A percentile compares a stretch with the other conserved stretches of the same genome.
phyloP scores from a whole-genome alignment of 2,329 filamentous ascomycete genomes.

The Cladophialophora psammophila region DNA sequence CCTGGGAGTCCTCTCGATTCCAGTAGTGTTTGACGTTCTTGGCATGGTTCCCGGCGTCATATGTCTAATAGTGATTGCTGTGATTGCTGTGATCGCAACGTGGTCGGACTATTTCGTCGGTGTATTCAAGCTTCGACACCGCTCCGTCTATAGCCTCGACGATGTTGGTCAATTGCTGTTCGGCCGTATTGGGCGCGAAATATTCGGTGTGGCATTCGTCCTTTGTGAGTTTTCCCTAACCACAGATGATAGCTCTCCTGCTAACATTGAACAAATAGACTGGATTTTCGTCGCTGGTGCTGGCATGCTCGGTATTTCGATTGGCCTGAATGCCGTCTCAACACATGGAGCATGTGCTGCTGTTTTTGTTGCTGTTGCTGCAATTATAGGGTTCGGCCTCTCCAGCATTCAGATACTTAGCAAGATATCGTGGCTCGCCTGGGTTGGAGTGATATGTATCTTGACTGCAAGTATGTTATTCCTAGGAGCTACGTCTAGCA shows the following conservation, averaged over 20 bases:
- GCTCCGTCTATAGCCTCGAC: conserved; percentile 59
- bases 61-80: conserved; percentile 58
- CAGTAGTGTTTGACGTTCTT: conserved; percentile 56
- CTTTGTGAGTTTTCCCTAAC: conserved; percentile 58
- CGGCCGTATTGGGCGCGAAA: conserved; percentile 64
- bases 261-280: conserved; percentile 36
- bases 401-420: conserved; percentile 66
- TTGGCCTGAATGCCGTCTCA: conserved; percentile 66
- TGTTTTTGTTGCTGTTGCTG: conserved; percentile 63
- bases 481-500: neutral
- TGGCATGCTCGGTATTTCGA: conserved; percentile 66
- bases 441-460: conserved; percentile 66
- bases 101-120: conserved; percentile 40
- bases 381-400: conserved; percentile 57
- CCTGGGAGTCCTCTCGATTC: conserved; percentile 60
- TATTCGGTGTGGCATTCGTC: conserved; percentile 61
- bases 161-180: conserved; percentile 61
- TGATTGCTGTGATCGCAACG: conserved; percentile 58
- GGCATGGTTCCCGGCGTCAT: conserved; percentile 58
- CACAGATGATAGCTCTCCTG: conserved; percentile 59
- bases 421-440: conserved; percentile 68
- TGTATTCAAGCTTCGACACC: conserved; percentile 51
- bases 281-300: conserved; percentile 47
- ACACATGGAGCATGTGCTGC: conserved; percentile 66
- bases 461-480: conserved; percentile 54